Conservation (phyloP, 257 asterid species). For the Anisodus tanguticus region DNA sequence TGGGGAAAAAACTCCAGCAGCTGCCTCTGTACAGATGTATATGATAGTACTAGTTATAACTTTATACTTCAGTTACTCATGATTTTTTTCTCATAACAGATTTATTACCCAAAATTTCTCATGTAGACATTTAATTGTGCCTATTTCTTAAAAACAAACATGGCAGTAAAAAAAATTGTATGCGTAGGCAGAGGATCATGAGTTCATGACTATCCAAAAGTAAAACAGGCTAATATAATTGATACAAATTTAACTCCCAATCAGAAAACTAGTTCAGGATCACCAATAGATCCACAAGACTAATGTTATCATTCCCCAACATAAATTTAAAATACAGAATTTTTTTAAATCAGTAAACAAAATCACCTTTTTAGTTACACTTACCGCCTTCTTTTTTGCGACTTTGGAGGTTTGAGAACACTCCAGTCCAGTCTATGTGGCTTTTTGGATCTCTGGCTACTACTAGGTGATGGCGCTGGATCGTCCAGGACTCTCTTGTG, state of each 20-base stretch:
- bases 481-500: conserved; percentile 41
- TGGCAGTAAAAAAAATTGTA: not conserved
- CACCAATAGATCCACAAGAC: not conserved
- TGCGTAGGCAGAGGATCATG: not conserved
- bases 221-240: not conserved
- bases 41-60: too few species aligned
- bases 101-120: too few species aligned
- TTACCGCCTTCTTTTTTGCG: conserved; percentile 54
- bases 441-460: conserved; percentile 50
- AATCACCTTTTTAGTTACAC: conserved; percentile 33
- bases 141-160: not conserved
- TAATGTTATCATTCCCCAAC: not conserved
- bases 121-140: too few species aligned
- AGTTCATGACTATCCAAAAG: not conserved
- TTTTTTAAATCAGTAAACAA: not conserved
- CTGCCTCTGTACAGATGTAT: too few species aligned
- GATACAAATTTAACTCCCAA: not conserved
- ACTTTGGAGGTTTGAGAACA: conserved; percentile 79
- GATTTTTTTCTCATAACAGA: too few species aligned
- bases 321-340: conserved; percentile 12
- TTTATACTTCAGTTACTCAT: too few species aligned
- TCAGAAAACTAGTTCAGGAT: not conserved
- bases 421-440: conserved; percentile 70
- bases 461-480: conserved; percentile 45
- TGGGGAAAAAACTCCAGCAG: too few species aligned